Base-by-base conservation (phyloP, 768 basidiomycete genomes). In the Amanita molliuscula region DNA sequence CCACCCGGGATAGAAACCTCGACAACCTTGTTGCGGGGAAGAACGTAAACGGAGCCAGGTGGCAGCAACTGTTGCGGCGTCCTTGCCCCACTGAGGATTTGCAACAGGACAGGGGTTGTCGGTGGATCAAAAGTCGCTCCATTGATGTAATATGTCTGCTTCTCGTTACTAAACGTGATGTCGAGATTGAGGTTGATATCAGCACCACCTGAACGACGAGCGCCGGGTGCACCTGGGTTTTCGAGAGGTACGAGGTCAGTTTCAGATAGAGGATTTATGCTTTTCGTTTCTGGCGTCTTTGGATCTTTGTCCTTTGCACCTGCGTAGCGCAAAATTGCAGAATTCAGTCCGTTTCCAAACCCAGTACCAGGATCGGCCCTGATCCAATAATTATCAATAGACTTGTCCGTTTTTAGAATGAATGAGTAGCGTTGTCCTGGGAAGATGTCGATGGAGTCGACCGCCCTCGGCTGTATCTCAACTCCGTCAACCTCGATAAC, bases 71-170 rank as follows among this genome's bases (percentile, higher is more conserved):
- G 66, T 18, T 66, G 57, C 0, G 79, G 67, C 13, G 67, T 64
- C 28, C 61, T 62, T 6, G 73, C 72, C 0, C 81, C 81, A 43
- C 74, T 79, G 33, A 82, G 58, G 33, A 81, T 75, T 54, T 82
- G 81, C 16, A 81, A 69, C 9, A 82, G 67, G 11, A 79, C 72
- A 0, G 81, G 79, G 0, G 71, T 62, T 0, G 67, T 65, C 0
- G 79, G 79, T 1, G 69, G 59, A 6, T 41, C 38, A 50, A 65
- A 73, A 1, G 57, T 41, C 0, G 54, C 58, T 5, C 61, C 61
- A 45, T 73, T 71, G 18, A 70, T 56, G 0, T 44, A 56, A 53
- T 64, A 68, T 16, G 43, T 49, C 15, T 44, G 42, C 11, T 41
- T 36, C 15, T 36, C 34, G 26, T 20, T 3, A 23, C 56, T 51